Base-by-base conservation (phyloP, 2,329 filamentous ascomycete genomes). In the Beauveria caledonica region DNA sequence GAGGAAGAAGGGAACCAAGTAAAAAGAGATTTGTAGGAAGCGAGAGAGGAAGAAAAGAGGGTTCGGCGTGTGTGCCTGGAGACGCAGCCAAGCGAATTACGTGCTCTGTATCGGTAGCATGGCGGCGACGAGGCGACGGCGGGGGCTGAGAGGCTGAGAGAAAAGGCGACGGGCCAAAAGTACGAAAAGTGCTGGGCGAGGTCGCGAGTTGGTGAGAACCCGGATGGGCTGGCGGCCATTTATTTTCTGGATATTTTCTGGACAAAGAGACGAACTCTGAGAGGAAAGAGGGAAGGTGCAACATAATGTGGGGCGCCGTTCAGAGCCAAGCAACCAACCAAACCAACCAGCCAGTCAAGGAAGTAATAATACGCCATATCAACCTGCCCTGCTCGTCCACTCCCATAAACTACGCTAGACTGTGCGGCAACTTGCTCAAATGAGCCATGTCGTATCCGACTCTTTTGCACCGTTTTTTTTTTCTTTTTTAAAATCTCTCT, bases 181-280 rank as follows among this genome's bases (percentile, higher is more conserved):
- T 33, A 40, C 39, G 27, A 46, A 45, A 53, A 39, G 49, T 42
- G 56, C 36, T 51, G 48, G 25, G 3, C 15, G 56, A 45, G 49
- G 46, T 52, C 25, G 49, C n/a, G 49, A 52, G 40, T 59, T 36
- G 57, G 48, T 60, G 59, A 60, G 59, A 60, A 60, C 59, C 59
- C 52, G 59, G 59, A 60, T 60, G 59, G 59, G 13, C 59, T 44
- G 13, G 42, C 36, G 13, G 45, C 21, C 58, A 17, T 53, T 46
- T 10, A 48, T 40, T 60, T 60, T 53, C 17, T 40, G 40, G 42
- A 53, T 10, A 48, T 40, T 60, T 60, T 53, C 17, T 40, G 40
- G 42, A 53, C 50, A 49, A 48, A 60, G 57, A 51, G 42, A 13
- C 15, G n/a, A 17, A 51, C n/a, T 29, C 23, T 36, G 17, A n/a